Evolutionary conservation across 2,329 filamentous ascomycete species (phyloP).

Genomic region (Verticillium nonalfalfae): DNA sequence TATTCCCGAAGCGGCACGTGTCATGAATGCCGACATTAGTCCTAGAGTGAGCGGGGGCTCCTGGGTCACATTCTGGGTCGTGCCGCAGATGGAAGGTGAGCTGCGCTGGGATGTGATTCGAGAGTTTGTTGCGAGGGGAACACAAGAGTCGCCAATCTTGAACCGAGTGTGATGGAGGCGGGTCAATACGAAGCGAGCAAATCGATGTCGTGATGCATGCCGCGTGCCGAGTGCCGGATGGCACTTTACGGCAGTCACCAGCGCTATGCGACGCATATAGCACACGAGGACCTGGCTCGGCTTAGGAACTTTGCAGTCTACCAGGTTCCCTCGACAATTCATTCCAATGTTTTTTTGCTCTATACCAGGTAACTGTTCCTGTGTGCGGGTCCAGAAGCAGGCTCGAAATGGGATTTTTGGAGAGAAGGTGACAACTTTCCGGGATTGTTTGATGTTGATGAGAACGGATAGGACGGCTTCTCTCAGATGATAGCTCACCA

Average conservation of each 20-base stretch:
- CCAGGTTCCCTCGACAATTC: too few species aligned
- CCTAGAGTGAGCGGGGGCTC: constrained; percentile 14
- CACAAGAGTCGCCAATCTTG: neutral
- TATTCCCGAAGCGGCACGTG: constrained; percentile 16
- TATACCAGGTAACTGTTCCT: neutral
- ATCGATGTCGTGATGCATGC: neutral
- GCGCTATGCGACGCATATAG: neutral
- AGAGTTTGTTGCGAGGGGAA: constrained; percentile 12
- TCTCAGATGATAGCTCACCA: neutral
- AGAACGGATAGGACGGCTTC: neutral
- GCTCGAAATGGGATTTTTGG: neutral
- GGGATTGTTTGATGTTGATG: neutral
- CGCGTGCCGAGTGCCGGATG: neutral
- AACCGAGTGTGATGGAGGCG: neutral
- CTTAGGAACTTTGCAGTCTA: neutral
- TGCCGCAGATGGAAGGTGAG: constrained; percentile 14
- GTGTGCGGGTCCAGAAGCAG: neutral
- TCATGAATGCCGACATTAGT: constrained; percentile 24
- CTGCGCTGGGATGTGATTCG: constrained; percentile 20
- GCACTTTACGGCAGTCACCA: neutral
- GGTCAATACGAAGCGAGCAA: neutral
- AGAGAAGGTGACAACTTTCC: neutral
- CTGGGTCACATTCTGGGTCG: constrained; percentile 21
- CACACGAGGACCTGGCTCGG: too few species aligned
- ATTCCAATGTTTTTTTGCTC: neutral